phyloP scores from a whole-genome alignment of 2,329 filamentous ascomycete genomes.

The Calonectria pteridis region DNA sequence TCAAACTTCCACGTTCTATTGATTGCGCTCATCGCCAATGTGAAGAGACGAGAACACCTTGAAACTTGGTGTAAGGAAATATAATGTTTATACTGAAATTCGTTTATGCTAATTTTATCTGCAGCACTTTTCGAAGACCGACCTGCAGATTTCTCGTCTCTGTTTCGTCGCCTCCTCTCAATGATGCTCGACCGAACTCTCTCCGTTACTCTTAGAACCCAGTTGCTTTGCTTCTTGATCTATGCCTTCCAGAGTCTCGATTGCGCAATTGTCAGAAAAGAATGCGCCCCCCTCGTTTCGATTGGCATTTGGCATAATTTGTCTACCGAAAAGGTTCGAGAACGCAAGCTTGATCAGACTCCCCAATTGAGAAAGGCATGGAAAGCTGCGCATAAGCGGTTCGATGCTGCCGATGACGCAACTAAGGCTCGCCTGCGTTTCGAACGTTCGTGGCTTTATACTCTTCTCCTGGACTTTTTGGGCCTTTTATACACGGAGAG shows the following conservation, averaged over 20 bases:
- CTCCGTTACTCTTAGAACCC: slow-evolving; percentile 76
- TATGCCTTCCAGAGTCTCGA: slow-evolving; percentile 95
- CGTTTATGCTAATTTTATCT: slow-evolving; percentile 28
- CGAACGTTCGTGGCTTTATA: slow-evolving; percentile 93
- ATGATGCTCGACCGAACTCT: slow-evolving; percentile 82
- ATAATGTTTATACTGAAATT: not conserved
- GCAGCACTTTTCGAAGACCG: slow-evolving; percentile 81
- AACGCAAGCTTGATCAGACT: slow-evolving; percentile 78
- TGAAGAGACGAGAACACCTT: slow-evolving; percentile 88
- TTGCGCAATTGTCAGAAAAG: slow-evolving; percentile 88
- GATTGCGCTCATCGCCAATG: slow-evolving; percentile 86
- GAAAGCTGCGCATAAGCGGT: slow-evolving; percentile 88
- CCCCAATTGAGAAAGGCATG: slow-evolving; percentile 88
- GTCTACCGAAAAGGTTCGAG: slow-evolving; percentile 80
- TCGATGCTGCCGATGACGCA: slow-evolving; percentile 85
- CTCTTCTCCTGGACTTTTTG: slow-evolving; percentile 86
- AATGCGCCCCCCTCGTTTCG: slow-evolving; percentile 94
- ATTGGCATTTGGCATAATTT: slow-evolving; percentile 97
- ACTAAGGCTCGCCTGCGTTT: slow-evolving; percentile 86
- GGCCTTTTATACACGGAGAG: slow-evolving; percentile 74
- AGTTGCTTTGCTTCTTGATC: slow-evolving; percentile 91
- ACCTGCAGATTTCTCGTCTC: slow-evolving; percentile 84
- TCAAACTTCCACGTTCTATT: slow-evolving; percentile 94
- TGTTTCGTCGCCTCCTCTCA: slow-evolving; percentile 91
- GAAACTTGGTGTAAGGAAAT: slow-evolving; percentile 81